Evolutionary conservation across 176 grass and related monocot species (phyloP).

Genomic region (Oryza longistaminata): DNA sequence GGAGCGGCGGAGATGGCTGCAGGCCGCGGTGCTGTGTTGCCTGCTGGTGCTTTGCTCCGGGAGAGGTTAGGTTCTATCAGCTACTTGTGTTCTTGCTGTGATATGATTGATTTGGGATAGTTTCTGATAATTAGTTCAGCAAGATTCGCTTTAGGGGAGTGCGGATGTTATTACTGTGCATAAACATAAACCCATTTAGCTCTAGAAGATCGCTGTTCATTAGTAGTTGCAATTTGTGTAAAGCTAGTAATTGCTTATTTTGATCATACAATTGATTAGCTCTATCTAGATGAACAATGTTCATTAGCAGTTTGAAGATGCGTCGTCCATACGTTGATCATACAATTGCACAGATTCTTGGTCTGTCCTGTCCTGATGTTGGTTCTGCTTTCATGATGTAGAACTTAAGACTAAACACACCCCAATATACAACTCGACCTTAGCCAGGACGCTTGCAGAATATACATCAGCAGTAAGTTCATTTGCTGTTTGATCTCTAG

Average conservation of each 20-base stretch:
- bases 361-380: slow-evolving; percentile 10
- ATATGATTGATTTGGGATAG: neutral
- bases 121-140: neutral
- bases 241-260: neutral
- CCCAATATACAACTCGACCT: slow-evolving; percentile 54
- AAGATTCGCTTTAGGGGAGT: neutral
- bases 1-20: slow-evolving; percentile 48
- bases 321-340: neutral
- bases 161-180: neutral
- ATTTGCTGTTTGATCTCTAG: neutral
- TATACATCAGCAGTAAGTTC: slow-evolving; percentile 88
- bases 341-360: neutral
- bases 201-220: neutral
- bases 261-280: neutral
- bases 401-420: slow-evolving; percentile 52
- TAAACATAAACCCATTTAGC: neutral
- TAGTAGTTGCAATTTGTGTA: neutral
- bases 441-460: slow-evolving; percentile 72
- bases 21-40: slow-evolving; percentile 40
- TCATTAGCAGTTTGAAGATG: neutral
- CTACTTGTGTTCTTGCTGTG: neutral
- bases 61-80: slow-evolving; percentile 48
- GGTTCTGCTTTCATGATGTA: slow-evolving; percentile 26
- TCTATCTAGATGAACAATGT: neutral
- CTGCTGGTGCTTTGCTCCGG: slow-evolving; percentile 49